These are phyloP conservation scores for Ascochyta fabae DNA, from an alignment of 2,329 filamentous ascomycete species.

Conservation along the genomic window DNA sequence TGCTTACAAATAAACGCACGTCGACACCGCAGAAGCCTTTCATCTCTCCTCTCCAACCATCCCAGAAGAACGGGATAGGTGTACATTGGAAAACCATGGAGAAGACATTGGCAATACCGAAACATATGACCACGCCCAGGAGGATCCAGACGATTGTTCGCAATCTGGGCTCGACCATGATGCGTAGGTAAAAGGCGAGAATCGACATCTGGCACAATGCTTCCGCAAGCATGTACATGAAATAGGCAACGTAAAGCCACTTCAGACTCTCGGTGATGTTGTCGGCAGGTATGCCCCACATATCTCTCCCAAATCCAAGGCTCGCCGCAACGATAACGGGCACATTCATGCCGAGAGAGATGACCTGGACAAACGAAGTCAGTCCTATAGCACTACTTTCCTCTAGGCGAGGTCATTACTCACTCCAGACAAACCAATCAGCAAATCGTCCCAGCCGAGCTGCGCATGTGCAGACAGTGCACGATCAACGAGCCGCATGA, in stretches of 20 bases:
- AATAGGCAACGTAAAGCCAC: constrained; percentile 40
- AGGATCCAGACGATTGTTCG: constrained; percentile 29
- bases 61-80: constrained; percentile 50
- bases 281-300: constrained; percentile 37
- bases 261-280: constrained; percentile 38
- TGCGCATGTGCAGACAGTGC: constrained; percentile 28
- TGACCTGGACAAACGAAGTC: constrained; percentile 16
- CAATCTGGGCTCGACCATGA: constrained; percentile 30
- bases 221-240: constrained; percentile 39
- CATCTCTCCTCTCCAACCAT: constrained; percentile 49
- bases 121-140: constrained; percentile 28
- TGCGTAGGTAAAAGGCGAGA: constrained; percentile 42
- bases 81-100: constrained; percentile 47
- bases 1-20: constrained; percentile 37
- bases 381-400: not conserved
- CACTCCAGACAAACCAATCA: constrained; percentile 39
- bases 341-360: constrained; percentile 34
- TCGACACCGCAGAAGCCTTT: constrained; percentile 45
- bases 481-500: constrained; percentile 34
- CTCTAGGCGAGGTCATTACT: constrained; percentile 2
- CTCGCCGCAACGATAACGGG: constrained; percentile 35
- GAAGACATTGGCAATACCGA: constrained; percentile 35
- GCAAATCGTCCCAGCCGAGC: constrained; percentile 41
- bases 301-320: constrained; percentile 39
- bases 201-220: constrained; percentile 40